Evolutionary conservation across 2,329 filamentous ascomycete genomes (phyloP).

Genomic region (Malbranchea cinnamomea): DNA sequence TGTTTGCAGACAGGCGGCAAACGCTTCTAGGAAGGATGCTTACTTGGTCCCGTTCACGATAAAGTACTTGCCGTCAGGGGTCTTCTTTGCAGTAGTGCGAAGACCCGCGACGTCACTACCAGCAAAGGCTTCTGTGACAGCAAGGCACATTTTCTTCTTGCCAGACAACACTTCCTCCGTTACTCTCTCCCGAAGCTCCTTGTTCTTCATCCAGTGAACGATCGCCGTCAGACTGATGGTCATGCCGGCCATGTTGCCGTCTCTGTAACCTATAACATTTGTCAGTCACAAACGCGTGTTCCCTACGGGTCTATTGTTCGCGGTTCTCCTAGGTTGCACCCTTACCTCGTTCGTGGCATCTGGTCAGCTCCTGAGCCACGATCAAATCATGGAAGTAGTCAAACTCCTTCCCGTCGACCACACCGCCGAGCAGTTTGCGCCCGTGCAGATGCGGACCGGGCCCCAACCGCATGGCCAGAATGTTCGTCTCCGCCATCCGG

Average conservation of each 20-base stretch:
- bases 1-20: too few species aligned
- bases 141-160: slow-evolving; percentile 76
- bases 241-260: slow-evolving; percentile 80
- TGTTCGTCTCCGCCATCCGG: slow-evolving; percentile 56
- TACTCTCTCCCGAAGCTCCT: slow-evolving; percentile 49
- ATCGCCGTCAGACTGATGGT: slow-evolving; percentile 67
- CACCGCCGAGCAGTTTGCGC: slow-evolving; percentile 48
- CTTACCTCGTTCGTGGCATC: slow-evolving; percentile 57
- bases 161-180: slow-evolving; percentile 60
- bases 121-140: slow-evolving; percentile 74
- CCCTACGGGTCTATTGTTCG: slow-evolving; percentile 1
- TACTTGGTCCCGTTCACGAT: slow-evolving; percentile 48
- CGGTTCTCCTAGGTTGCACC: too few species aligned
- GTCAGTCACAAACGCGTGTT: slow-evolving; percentile 2
- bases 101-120: slow-evolving; percentile 51
- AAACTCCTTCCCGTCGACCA: slow-evolving; percentile 62
- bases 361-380: slow-evolving; percentile 55
- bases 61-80: slow-evolving; percentile 36
- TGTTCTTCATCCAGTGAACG: slow-evolving; percentile 60
- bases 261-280: slow-evolving; percentile 49
- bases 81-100: slow-evolving; percentile 41
- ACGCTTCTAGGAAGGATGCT: slow-evolving; percentile 19
- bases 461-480: slow-evolving; percentile 70
- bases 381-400: slow-evolving; percentile 80
- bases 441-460: slow-evolving; percentile 71